Conservation (phyloP, 768 basidiomycete species). For the Panaeolus papilionaceus region DNA sequence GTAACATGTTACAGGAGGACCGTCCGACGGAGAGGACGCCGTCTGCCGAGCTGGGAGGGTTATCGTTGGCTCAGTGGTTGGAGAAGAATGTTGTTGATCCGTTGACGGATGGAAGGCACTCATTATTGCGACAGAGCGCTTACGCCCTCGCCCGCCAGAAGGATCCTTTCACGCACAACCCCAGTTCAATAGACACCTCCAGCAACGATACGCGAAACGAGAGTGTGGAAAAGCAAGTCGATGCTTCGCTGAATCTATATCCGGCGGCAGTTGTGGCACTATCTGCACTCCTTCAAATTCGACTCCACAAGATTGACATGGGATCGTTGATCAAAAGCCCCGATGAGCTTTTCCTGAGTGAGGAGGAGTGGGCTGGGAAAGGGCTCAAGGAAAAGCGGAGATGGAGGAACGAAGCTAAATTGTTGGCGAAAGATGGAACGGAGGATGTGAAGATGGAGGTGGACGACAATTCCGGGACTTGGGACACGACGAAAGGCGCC, state of each 20-base stretch:
- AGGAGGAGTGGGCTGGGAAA: slow-evolving; percentile 59
- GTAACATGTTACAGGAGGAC: slow-evolving; percentile 18
- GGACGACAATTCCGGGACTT: slow-evolving; percentile 22
- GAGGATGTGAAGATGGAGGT: slow-evolving; percentile 17
- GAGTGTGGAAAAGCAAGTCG: slow-evolving; percentile 41
- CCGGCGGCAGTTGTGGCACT: slow-evolving; percentile 49
- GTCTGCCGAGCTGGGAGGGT: slow-evolving; percentile 28
- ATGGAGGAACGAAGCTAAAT: slow-evolving; percentile 11
- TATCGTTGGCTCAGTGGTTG: slow-evolving; percentile 50
- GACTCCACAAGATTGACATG: slow-evolving; percentile 59
- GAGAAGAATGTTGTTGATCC: slow-evolving; percentile 50
- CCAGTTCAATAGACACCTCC: neutral
- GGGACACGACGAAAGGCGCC: slow-evolving; percentile 15
- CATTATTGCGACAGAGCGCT: slow-evolving; percentile 49
- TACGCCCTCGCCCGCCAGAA: slow-evolving; percentile 26
- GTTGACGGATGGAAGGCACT: slow-evolving; percentile 53
- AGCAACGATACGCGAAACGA: slow-evolving; percentile 23
- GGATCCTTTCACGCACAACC: slow-evolving; percentile 8
- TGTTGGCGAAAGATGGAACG: slow-evolving; percentile 13
- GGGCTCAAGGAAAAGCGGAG: slow-evolving; percentile 41
- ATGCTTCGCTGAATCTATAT: slow-evolving; percentile 47
- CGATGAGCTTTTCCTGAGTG: slow-evolving; percentile 54
- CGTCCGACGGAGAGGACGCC: neutral
- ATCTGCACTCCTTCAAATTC: slow-evolving; percentile 46
- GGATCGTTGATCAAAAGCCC: slow-evolving; percentile 52